Evolutionary conservation across 1,139 yeast genomes (phyloP).

Genomic region (Sugiyamaella pinicola): DNA sequence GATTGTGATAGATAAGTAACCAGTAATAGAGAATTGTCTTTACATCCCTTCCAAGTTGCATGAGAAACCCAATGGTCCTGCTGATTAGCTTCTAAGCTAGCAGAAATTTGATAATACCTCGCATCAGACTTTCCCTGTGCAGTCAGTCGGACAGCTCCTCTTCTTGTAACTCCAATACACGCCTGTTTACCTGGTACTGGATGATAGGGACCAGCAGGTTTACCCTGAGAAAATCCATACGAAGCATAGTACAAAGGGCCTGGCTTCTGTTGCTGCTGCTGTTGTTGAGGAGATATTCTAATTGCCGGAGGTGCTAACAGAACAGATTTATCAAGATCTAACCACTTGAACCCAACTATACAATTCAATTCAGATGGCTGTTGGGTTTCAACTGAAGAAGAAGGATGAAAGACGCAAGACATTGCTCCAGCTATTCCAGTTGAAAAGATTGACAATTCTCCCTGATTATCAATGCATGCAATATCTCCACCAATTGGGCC

Average conservation of each 20-base stretch:
- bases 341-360: slow-evolving; percentile 65
- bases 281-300: slow-evolving; percentile 19
- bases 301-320: slow-evolving; percentile 37
- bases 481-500: slow-evolving; percentile 47
- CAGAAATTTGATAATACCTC: slow-evolving; percentile 38
- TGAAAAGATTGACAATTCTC: slow-evolving; percentile 44
- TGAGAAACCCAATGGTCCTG: slow-evolving; percentile 39
- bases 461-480: slow-evolving; percentile 47
- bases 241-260: slow-evolving; percentile 19
- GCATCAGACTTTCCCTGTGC: slow-evolving; percentile 37
- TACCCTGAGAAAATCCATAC: slow-evolving; percentile 57
- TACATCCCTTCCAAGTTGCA: slow-evolving; percentile 63
- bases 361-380: slow-evolving; percentile 35
- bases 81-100: slow-evolving; percentile 26
- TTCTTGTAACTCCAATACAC: slow-evolving; percentile 63
- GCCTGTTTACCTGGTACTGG: slow-evolving; percentile 74
- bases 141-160: slow-evolving; percentile 56
- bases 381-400: slow-evolving; percentile 24
- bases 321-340: slow-evolving; percentile 65
- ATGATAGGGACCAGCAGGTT: slow-evolving; percentile 65
- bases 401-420: slow-evolving; percentile 33
- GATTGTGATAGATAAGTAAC: slow-evolving; percentile 51
- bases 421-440: slow-evolving; percentile 34
- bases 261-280: slow-evolving; percentile 17
- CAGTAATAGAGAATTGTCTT: slow-evolving; percentile 53